phyloP scores from a whole-genome alignment of 1,284 basidiomycete species.

The Microbotryum lychnidis-dioicae region DNA sequence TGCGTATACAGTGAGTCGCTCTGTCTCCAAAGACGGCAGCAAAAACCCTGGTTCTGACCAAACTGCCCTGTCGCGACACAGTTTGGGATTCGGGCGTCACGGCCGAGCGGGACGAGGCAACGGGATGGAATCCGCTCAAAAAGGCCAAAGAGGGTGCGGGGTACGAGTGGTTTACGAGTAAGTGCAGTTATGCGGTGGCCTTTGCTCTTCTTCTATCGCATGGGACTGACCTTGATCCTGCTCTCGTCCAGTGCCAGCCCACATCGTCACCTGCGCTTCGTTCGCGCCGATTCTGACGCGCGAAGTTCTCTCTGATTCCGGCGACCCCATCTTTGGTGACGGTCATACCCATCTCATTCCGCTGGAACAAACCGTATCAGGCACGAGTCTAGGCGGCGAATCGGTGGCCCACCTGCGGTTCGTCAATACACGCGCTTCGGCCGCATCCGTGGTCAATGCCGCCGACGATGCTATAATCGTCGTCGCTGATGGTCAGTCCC shows the following conservation, averaged over 20 bases:
- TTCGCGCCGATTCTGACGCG: conserved; percentile 29
- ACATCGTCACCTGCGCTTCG: conserved; percentile 32
- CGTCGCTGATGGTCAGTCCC: conserved; percentile 26
- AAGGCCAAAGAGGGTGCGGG: conserved; percentile 21
- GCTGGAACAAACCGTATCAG: conserved; percentile 1
- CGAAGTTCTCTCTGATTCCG: conserved; percentile 16
- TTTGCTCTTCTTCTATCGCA: neutral
- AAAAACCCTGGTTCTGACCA: neutral
- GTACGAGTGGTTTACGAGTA: conserved; percentile 25
- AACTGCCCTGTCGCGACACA: neutral
- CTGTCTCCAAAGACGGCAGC: neutral
- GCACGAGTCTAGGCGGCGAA: conserved; percentile 3
- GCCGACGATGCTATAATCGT: conserved; percentile 28
- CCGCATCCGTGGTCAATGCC: neutral
- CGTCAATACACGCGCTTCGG: neutral
- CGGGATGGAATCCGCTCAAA: conserved; percentile 7
- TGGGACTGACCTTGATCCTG: neutral
- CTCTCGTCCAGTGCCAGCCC: conserved; percentile 18
- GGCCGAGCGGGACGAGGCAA: conserved; percentile 6
- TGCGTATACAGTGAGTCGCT: conserved; percentile 28
- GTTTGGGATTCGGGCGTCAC: conserved; percentile 25
- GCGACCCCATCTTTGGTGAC: conserved; percentile 27
- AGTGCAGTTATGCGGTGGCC: neutral
- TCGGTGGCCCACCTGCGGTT: neutral
- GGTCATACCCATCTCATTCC: conserved; percentile 17